Percentiles rank a stretch among this genome's conserved stretches.
Conservation (phyloP, 495 filamentous ascomycete species). For the Talaromyces trachyspermus region DNA sequence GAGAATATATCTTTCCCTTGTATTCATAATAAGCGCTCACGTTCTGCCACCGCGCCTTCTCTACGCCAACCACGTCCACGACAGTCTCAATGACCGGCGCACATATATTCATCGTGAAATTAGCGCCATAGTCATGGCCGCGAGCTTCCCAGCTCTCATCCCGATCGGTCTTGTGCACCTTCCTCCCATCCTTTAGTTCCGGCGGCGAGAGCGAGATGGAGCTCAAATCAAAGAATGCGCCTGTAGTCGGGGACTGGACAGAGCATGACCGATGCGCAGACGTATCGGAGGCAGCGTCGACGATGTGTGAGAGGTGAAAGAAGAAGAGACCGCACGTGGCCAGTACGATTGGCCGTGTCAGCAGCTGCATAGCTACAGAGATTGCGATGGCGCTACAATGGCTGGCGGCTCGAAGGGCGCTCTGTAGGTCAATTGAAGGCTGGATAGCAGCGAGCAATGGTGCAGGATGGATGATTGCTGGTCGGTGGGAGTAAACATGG, state of each 20-base stretch:
- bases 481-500: neutral
- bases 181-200: constrained; percentile 45
- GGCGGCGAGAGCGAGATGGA: constrained; percentile 56
- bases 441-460: neutral
- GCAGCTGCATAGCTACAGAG: constrained; percentile 4
- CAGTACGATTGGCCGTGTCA: neutral
- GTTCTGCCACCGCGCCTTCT: constrained; percentile 60
- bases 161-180: constrained; percentile 50
- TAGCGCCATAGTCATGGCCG: constrained; percentile 78
- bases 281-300: constrained; percentile 19
- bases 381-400: too few species aligned
- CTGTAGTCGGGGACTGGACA: constrained; percentile 61
- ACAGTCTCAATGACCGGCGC: constrained; percentile 72
- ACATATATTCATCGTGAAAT: constrained; percentile 96
- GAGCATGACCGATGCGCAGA: constrained; percentile 61
- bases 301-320: constrained; percentile 19
- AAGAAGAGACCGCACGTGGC: constrained; percentile 7
- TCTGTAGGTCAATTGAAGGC: too few species aligned
- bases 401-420: too few species aligned
- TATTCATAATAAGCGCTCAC: constrained; percentile 84
- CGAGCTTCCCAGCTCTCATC: constrained; percentile 72
- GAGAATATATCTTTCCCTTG: constrained; percentile 67
- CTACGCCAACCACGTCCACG: constrained; percentile 62
- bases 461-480: neutral
- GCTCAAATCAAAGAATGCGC: constrained; percentile 85